phyloP scores from a whole-genome alignment of 2,329 filamentous ascomycete species.

The Pseudodiploospora longispora region DNA sequence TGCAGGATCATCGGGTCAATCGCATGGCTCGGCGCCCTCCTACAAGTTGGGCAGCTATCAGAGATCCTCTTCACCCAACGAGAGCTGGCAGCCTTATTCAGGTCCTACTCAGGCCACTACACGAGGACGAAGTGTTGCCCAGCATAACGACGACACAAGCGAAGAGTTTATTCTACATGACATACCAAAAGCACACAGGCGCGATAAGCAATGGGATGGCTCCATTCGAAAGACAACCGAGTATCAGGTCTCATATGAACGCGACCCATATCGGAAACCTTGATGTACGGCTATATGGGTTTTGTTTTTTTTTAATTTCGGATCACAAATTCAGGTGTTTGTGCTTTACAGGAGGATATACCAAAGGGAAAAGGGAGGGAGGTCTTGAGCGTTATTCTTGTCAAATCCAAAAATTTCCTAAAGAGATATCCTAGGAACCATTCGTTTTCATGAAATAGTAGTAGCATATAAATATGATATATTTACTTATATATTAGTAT shows the following conservation, averaged over 20 bases:
- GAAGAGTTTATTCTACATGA: conserved; percentile 27
- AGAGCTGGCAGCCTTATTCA: conserved; percentile 25
- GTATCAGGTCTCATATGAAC: conserved; percentile 28
- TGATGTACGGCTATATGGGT: too few relatives aligned
- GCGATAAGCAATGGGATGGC: conserved; percentile 10
- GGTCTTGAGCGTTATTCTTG: too few relatives aligned
- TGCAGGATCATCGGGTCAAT: neutral
- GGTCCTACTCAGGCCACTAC: conserved; percentile 22
- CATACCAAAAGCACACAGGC: conserved; percentile 8
- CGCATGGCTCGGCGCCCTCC: conserved; percentile 4
- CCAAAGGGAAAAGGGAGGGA: too few relatives aligned
- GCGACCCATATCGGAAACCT: conserved; percentile 5
- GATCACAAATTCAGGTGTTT: too few relatives aligned
- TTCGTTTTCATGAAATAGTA: too few relatives aligned
- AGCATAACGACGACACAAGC: conserved; percentile 20
- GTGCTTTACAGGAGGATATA: too few relatives aligned
- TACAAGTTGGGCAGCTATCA: conserved; percentile 10
- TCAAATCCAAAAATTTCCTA: too few relatives aligned
- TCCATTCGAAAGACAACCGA: conserved; percentile 28
- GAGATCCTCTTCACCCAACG: conserved; percentile 8
- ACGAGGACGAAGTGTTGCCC: conserved; percentile 18
- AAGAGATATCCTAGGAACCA: too few relatives aligned
- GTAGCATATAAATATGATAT: too few relatives aligned
- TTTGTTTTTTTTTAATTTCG: too few relatives aligned
- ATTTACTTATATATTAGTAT: too few relatives aligned